phyloP scores from a whole-genome alignment of 129 eudicot genomes.

The Escallonia rubra region DNA sequence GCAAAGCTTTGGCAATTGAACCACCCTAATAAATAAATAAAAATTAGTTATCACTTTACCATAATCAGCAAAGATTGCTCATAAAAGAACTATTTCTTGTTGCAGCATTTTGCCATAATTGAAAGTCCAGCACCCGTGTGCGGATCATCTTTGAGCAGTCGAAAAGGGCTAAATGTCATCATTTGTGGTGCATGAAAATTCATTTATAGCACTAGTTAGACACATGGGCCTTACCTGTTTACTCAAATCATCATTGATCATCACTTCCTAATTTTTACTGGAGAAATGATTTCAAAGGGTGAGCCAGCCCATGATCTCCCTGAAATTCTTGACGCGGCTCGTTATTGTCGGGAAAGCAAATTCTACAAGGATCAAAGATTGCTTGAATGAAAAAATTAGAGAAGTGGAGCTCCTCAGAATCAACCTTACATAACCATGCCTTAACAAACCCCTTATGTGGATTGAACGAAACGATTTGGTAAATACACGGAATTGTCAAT shows the following conservation, averaged over 20 bases:
- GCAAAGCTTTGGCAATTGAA: too few relatives aligned
- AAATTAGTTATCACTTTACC: too few relatives aligned
- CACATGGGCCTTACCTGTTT: background rate
- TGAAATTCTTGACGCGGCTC: background rate
- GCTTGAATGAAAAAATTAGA: too few relatives aligned
- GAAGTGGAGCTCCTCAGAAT: too few relatives aligned
- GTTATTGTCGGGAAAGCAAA: background rate
- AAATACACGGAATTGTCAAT: too few relatives aligned
- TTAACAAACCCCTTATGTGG: too few relatives aligned
- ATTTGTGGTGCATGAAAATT: background rate
- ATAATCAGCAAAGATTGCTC: too few relatives aligned
- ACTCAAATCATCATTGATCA: background rate
- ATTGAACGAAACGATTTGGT: too few relatives aligned
- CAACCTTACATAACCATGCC: too few relatives aligned
- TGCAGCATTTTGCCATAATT: background rate
- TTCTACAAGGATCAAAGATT: too few relatives aligned
- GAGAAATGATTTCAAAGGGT: background rate
- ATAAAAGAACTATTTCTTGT: too few relatives aligned
- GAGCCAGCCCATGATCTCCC: background rate
- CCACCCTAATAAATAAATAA: too few relatives aligned
- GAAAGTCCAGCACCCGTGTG: slow-evolving; percentile 8
- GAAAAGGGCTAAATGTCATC: background rate
- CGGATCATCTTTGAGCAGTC: background rate
- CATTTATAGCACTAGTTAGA: background rate
- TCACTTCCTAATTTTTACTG: background rate